phyloP scores from a whole-genome alignment of 202 grass and related monocot species.

The Dendrocalamus latiflorus region DNA sequence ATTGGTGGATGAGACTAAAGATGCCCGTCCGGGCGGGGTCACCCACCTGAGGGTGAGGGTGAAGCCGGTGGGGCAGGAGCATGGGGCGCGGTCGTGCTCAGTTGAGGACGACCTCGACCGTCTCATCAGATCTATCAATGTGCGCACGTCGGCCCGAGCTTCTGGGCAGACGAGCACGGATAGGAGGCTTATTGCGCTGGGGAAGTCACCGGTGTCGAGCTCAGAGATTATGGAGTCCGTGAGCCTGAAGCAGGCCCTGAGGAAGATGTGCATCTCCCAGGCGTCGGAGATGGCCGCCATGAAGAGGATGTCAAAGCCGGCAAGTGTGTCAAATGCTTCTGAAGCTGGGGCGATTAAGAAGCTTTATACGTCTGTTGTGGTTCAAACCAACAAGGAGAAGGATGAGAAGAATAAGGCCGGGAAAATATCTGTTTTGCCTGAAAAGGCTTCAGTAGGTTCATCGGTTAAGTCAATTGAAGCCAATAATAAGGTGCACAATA shows the following conservation, averaged over 20 bases:
- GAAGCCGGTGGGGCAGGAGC: slow-evolving; percentile 57
- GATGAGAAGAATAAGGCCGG: slow-evolving; percentile 37
- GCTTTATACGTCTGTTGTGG: slow-evolving; percentile 48
- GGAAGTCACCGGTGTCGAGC: slow-evolving; percentile 54
- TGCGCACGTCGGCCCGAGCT: slow-evolving; percentile 38
- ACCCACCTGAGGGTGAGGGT: slow-evolving; percentile 66
- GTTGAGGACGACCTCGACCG: slow-evolving; percentile 54
- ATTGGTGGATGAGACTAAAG: slow-evolving; percentile 47
- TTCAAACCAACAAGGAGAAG: slow-evolving; percentile 37
- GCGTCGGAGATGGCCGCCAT: slow-evolving; percentile 96
- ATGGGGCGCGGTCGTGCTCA: slow-evolving; percentile 28
- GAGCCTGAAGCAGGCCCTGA: slow-evolving; percentile 82
- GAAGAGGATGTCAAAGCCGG: slow-evolving; percentile 65
- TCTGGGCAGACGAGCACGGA: slow-evolving; percentile 59
- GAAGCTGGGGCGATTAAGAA: slow-evolving; percentile 63
- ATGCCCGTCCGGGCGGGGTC: slow-evolving; percentile 33
- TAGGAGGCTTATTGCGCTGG: slow-evolving; percentile 51
- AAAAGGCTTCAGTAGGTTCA: slow-evolving; percentile 33
- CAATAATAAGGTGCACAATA: background rate
- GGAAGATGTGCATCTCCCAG: slow-evolving; percentile 96
- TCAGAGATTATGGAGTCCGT: slow-evolving; percentile 84
- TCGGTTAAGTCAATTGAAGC: slow-evolving; percentile 11
- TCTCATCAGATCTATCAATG: slow-evolving; percentile 63
- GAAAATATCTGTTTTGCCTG: slow-evolving; percentile 56
- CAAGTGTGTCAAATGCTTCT: slow-evolving; percentile 18